These are phyloP conservation scores for Leccinum griseonigrum DNA, from an alignment of 1,284 basidiomycete genomes.

Conservation along the genomic window DNA sequence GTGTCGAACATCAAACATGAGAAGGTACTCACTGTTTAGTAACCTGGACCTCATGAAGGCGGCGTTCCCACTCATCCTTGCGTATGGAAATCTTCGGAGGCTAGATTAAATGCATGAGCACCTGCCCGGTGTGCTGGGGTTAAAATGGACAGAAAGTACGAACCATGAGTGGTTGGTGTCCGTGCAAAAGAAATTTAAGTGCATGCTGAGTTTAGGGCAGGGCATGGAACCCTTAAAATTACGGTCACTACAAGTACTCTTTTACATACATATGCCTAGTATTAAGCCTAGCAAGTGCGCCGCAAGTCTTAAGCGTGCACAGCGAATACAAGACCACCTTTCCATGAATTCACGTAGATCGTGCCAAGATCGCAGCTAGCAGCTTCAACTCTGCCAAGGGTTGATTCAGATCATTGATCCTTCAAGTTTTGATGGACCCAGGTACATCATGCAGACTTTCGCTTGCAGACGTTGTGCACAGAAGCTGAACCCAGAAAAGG, in stretches of 20 bases:
- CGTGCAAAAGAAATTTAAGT: slow-evolving; percentile 25
- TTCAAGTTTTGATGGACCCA: background rate
- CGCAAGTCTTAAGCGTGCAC: background rate
- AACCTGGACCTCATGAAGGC: slow-evolving; percentile 70
- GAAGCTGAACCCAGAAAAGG: background rate
- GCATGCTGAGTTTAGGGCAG: slow-evolving; percentile 32
- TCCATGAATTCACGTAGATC: background rate
- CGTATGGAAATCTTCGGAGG: slow-evolving; percentile 54
- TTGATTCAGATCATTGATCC: background rate
- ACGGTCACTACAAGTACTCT: background rate
- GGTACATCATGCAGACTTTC: background rate
- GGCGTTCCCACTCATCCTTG: slow-evolving; percentile 74
- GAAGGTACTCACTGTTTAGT: slow-evolving; percentile 68
- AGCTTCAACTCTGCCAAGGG: background rate
- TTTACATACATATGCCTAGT: background rate
- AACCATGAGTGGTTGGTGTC: slow-evolving; percentile 27
- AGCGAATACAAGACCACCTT: slow-evolving; percentile 1
- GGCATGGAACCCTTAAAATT: background rate
- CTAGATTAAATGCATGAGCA: slow-evolving; percentile 17
- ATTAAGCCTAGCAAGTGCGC: background rate
- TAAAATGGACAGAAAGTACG: slow-evolving; percentile 15
- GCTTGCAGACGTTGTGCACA: background rate
- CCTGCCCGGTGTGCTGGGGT: background rate
- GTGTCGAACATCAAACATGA: slow-evolving; percentile 18
- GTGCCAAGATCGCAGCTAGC: background rate